Evolutionary conservation across 192 early-diverging fungal species (phyloP).

Genomic region (Paraglomus occultum): DNA sequence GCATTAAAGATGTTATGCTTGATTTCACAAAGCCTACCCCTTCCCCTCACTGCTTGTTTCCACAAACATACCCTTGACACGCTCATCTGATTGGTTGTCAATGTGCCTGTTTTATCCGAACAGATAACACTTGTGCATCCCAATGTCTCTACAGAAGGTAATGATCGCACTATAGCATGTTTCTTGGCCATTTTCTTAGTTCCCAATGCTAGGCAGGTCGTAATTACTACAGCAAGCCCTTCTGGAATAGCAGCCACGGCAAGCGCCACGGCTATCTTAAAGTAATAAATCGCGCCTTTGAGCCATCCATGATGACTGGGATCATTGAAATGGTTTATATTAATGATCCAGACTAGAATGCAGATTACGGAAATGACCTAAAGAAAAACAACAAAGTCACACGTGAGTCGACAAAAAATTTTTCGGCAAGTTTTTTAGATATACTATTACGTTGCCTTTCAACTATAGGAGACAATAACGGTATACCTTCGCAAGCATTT

Average conservation of each 20-base stretch:
- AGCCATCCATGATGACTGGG: constrained; percentile 87
- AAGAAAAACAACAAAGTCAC: not conserved
- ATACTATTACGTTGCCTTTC: not conserved
- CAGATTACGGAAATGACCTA: constrained; percentile 80
- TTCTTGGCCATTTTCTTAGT: constrained; percentile 96
- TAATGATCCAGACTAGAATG: constrained; percentile 97
- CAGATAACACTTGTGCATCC: constrained; percentile 98
- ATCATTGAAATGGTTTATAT: constrained; percentile 96
- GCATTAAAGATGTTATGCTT: not conserved
- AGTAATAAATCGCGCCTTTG: constrained; percentile 96
- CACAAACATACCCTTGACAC: constrained; percentile 56
- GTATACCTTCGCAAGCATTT: constrained; percentile 72
- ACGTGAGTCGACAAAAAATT: not conserved
- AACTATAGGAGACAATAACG: constrained; percentile 45
- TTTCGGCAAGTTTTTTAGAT: not conserved
- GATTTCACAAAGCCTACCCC: not conserved
- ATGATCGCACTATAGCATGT: constrained; percentile 92
- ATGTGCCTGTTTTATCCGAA: constrained; percentile 99
- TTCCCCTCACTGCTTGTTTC: too few species aligned
- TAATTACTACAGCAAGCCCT: constrained; percentile 98
- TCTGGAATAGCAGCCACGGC: constrained; percentile 99
- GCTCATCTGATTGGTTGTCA: constrained; percentile 99
- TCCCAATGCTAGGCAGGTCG: constrained; percentile 95
- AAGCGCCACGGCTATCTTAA: constrained; percentile 98
- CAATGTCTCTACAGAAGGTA: constrained; percentile 93